Percentiles rank a stretch among this genome's conserved stretches.
phyloP scores from a whole-genome alignment of 352 stramenopile species.

The Halophytophthora batemanensis region DNA sequence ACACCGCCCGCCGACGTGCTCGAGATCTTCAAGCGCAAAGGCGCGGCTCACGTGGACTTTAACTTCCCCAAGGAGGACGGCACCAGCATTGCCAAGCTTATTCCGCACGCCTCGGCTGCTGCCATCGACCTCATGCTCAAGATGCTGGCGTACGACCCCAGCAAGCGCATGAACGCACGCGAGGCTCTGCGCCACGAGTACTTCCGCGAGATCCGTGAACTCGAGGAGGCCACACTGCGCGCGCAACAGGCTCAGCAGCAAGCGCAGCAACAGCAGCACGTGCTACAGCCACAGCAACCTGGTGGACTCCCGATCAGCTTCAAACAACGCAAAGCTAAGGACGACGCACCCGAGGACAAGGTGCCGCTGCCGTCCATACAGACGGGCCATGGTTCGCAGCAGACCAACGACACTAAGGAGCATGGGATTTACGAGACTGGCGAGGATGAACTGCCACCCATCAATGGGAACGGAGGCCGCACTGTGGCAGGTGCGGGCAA shows the following conservation, averaged over 20 bases:
- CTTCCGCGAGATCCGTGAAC: conserved; percentile 84
- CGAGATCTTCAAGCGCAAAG: conserved; percentile 89
- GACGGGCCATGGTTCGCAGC: conserved; percentile 29
- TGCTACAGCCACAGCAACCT: conserved; percentile 20
- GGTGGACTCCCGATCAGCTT: conserved; percentile 21
- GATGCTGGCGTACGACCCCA: conserved; percentile 89
- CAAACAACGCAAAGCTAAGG: conserved; percentile 50
- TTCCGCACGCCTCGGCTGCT: conserved; percentile 85
- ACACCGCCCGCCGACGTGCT: conserved; percentile 85
- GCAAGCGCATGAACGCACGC: conserved; percentile 86
- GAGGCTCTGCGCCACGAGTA: conserved; percentile 90
- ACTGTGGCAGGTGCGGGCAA: neutral
- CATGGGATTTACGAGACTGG: conserved; percentile 26
- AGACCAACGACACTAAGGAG: conserved; percentile 20
- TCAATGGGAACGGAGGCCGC: conserved; percentile 24
- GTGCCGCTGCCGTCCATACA: conserved; percentile 54
- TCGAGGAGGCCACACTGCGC: conserved; percentile 56
- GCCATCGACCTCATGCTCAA: conserved; percentile 88
- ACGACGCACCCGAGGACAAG: conserved; percentile 49
- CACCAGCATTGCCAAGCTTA: conserved; percentile 76
- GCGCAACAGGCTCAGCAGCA: conserved; percentile 28
- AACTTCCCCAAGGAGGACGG: conserved; percentile 90
- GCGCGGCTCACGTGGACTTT: conserved; percentile 91
- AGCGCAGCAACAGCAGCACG: conserved; percentile 24
- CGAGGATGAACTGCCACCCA: conserved; percentile 49